Conservation (phyloP, 2,329 filamentous ascomycete genomes). For the Thielaviopsis musarum region DNA sequence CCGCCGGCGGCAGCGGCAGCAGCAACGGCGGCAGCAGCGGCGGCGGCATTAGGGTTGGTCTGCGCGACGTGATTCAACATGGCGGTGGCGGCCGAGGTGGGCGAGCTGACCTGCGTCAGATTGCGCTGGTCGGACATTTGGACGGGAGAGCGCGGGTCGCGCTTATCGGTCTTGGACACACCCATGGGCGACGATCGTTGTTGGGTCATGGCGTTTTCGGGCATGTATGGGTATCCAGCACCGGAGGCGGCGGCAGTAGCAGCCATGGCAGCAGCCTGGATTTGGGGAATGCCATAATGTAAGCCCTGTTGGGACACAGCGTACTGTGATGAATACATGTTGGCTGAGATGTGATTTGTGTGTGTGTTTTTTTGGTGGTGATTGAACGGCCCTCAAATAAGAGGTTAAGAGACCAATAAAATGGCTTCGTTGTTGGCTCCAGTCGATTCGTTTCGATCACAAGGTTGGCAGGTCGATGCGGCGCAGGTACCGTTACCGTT, state of each 20-base stretch:
- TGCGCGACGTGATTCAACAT: constrained; percentile 52
- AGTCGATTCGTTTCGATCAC: neutral
- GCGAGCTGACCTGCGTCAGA: constrained; percentile 63
- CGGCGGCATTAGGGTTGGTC: constrained; percentile 27
- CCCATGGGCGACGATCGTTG: constrained; percentile 64
- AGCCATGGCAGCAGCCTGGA: constrained; percentile 84
- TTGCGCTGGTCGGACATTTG: constrained; percentile 45
- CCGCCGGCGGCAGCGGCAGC: constrained; percentile 45
- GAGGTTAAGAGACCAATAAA: neutral
- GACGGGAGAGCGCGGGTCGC: constrained; percentile 59
- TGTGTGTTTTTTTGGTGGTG: neutral
- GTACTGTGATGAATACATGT: constrained; percentile 58
- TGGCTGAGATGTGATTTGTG: constrained; percentile 21
- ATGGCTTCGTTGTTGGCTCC: neutral
- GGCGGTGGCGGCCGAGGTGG: constrained; percentile 55
- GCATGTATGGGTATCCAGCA: constrained; percentile 57
- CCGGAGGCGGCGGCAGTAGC: constrained; percentile 82
- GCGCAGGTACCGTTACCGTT: no score
- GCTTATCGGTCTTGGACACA: constrained; percentile 52
- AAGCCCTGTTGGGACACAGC: constrained; percentile 57
- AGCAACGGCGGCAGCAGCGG: constrained; percentile 65
- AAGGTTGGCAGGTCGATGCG: neutral
- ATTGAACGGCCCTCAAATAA: neutral
- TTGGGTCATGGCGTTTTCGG: constrained; percentile 44
- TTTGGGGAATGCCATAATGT: constrained; percentile 69